Evolutionary conservation across 2,329 filamentous ascomycete genomes (phyloP).

Genomic region (Aspergillus versicolor): DNA sequence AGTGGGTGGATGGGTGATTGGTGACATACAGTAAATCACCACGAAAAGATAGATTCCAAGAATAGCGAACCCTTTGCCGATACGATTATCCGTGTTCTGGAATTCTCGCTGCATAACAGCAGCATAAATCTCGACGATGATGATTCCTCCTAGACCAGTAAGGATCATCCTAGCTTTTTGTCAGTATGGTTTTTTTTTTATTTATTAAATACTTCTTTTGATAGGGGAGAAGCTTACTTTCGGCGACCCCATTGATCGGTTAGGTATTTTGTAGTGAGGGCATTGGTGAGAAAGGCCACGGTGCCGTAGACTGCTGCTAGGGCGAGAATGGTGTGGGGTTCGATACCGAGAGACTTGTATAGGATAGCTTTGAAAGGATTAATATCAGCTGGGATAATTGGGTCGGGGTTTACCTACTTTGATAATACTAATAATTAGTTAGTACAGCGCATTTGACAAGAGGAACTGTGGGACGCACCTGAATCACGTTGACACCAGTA

Average conservation of each 20-base stretch:
- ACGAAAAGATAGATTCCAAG: conserved; percentile 61
- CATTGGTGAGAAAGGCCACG: conserved; percentile 52
- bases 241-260: conserved; percentile 60
- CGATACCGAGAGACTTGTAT: conserved; percentile 56
- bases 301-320: conserved; percentile 58
- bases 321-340: conserved; percentile 51
- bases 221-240: conserved; percentile 37
- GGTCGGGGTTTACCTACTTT: conserved; percentile 25
- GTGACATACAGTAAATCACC: conserved; percentile 51
- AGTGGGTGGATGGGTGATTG: background rate
- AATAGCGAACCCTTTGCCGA: conserved; percentile 61
- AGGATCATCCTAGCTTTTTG: conserved; percentile 52
- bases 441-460: background rate
- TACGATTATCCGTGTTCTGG: conserved; percentile 53
- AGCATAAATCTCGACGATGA: conserved; percentile 59
- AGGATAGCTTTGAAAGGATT: conserved; percentile 48
- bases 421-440: conserved; percentile 27
- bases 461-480: conserved; percentile 27
- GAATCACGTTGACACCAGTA: conserved; percentile 60
- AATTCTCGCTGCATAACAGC: conserved; percentile 60
- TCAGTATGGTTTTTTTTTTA: background rate
- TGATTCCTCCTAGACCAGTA: conserved; percentile 51
- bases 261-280: conserved; percentile 52
- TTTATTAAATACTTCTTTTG: too few species aligned
- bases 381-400: conserved; percentile 24